Base-by-base conservation (phyloP, 2,329 filamentous ascomycete genomes). In the Fusarium chuoi region DNA sequence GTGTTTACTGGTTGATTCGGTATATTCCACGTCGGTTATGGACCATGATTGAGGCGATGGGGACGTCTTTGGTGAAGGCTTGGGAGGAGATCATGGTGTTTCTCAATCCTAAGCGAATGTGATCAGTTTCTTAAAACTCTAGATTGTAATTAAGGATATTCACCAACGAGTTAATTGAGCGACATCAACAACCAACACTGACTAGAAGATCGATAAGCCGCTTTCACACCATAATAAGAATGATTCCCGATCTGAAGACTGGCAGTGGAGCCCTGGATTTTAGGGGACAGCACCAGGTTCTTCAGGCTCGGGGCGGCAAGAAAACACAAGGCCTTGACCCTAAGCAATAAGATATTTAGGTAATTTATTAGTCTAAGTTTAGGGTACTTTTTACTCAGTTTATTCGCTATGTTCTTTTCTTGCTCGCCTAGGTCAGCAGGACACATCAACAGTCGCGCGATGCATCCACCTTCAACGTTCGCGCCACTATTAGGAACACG, bases 1-100 rank as follows among this genome's bases (percentile, higher is more conserved):
- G 65, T 5, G 35, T 84, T 14, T 59, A 79, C n/a, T 80, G 70
- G 67, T 22, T 84, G 12, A 56, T 81, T 9, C 63, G 71, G n/a
- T 85, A 79, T 55, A 68, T 84, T 5, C 83, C 83, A 6, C 68
- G 56, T 17, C 79, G 80, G 75, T 52, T 83, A 5, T 80, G 80
- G 76, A 74, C 78, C 35, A 81, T 83, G 3, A 4, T 83, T 22
- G 57, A 68, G 42, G 80, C 78, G 6, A 55, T 84, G 22, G 81
- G 79, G 7, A 71, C 70, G 4, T 81, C 79, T 5, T 36, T 82
- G 5, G 71, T 68, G 0, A 82, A 80, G 59, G 82, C 74, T 1
- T 79, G 78, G 26, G 74, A 83, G 46, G 84, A 85, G 72, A 51
- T 82, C 11, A 73, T 81, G 71, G 80, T 84, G 4, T 83, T 77